Conservation (phyloP, 1,284 basidiomycete species). For the Fomitopsis schrenkii region DNA sequence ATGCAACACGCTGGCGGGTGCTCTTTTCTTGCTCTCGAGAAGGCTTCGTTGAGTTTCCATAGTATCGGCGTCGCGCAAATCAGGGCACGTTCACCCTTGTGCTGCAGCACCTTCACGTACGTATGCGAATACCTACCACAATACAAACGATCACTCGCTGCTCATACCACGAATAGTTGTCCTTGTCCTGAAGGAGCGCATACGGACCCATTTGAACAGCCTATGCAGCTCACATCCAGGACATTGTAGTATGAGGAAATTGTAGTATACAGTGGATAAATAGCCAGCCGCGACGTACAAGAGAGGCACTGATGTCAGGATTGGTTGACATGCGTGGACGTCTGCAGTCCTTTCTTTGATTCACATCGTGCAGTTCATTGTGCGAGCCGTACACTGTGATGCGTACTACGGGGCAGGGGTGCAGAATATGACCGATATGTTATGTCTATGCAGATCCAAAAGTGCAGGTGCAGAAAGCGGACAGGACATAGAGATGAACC, state of each 20-base stretch:
- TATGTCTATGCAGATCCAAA: background rate
- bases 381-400: background rate
- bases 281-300: background rate
- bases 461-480: too few relatives aligned
- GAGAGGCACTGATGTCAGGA: background rate
- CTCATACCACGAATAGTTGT: too few relatives aligned
- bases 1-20: background rate
- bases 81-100: background rate
- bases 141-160: too few relatives aligned
- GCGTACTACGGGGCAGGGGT: background rate
- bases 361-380: background rate
- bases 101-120: background rate
- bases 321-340: background rate
- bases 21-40: background rate
- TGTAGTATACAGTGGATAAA: background rate
- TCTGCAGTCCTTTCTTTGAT: background rate
- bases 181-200: too few relatives aligned
- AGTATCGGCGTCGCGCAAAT: background rate
- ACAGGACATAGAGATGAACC: background rate
- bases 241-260: background rate
- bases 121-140: background rate
- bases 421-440: background rate
- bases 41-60: background rate
- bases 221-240: too few relatives aligned
- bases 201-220: too few relatives aligned